A percentile compares a stretch with the other conserved stretches of the same genome.
phyloP scores from a whole-genome alignment of 1,284 basidiomycete genomes.

The Cryptococcus depauperatus region DNA sequence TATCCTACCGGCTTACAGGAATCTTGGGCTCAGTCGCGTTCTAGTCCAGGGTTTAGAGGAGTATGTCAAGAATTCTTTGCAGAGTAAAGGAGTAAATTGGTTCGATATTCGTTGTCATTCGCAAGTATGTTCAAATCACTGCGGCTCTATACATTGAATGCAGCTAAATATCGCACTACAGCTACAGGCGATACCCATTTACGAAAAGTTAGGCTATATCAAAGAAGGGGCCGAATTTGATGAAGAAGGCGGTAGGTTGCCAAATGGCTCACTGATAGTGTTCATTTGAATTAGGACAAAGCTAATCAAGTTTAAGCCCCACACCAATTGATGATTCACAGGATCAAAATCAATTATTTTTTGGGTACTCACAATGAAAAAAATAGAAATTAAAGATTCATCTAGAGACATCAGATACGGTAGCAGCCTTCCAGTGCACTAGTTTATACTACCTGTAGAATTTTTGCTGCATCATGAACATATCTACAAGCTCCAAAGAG shows the following conservation, averaged over 20 bases:
- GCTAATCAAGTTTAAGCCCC: too few species aligned
- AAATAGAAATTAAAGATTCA: too few species aligned
- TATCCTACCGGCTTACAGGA: conserved; percentile 29
- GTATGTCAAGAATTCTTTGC: conserved; percentile 4
- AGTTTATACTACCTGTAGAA: too few species aligned
- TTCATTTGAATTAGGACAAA: too few species aligned
- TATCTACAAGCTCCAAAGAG: too few species aligned
- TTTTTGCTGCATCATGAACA: too few species aligned
- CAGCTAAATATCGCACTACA: neutral
- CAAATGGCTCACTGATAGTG: too few species aligned
- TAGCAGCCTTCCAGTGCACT: too few species aligned
- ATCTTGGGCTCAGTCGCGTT: conserved; percentile 34
- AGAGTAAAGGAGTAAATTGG: conserved; percentile 14
- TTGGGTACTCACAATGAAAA: too few species aligned
- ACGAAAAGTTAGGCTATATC: conserved; percentile 54
- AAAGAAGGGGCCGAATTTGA: conserved; percentile 55
- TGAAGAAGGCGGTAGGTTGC: conserved; percentile 50
- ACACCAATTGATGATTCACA: too few species aligned
- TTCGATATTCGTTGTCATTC: conserved; percentile 31
- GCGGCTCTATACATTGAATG: neutral
- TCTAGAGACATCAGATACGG: too few species aligned
- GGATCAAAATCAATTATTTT: too few species aligned
- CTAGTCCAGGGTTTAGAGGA: conserved; percentile 19
- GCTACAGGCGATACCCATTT: conserved; percentile 30
- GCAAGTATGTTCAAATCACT: conserved; percentile 21